These are phyloP conservation scores for Solioccasus polychromus DNA, from an alignment of 768 basidiomycete genomes.

Conservation along the genomic window DNA sequence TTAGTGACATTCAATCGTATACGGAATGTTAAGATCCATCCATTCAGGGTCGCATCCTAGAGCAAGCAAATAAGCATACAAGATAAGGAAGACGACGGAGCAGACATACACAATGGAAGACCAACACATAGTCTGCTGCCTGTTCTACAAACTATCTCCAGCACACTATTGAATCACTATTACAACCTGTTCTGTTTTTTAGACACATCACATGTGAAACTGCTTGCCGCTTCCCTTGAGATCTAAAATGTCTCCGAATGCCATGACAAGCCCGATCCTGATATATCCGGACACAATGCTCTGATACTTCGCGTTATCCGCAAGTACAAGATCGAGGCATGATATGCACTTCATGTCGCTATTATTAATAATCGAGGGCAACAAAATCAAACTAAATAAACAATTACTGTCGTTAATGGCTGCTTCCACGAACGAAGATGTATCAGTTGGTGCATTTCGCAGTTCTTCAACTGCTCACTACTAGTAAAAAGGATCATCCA, in stretches of 20 bases:
- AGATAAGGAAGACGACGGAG: not conserved
- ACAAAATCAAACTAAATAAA: not conserved
- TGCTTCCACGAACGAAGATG: conserved; percentile 34
- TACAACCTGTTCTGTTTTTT: conserved; percentile 37
- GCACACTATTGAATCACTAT: conserved; percentile 26
- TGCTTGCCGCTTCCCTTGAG: not conserved
- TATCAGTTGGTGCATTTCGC: conserved; percentile 36
- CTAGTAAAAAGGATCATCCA: conserved; percentile 18
- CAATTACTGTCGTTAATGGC: conserved; percentile 30
- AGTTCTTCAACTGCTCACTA: conserved; percentile 37
- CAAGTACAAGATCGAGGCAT: not conserved
- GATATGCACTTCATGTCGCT: conserved; percentile 23
- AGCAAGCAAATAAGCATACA: not conserved
- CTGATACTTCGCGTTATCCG: not conserved
- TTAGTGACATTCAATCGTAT: conserved; percentile 28
- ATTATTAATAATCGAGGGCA: no score
- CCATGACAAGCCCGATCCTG: not conserved
- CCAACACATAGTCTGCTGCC: conserved; percentile 49
- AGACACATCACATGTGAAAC: not conserved
- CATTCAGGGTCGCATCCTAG: conserved; percentile 40
- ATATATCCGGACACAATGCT: not conserved
- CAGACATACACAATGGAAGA: conserved; percentile 39
- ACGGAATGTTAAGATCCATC: conserved; percentile 26
- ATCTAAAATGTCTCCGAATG: not conserved
- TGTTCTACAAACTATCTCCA: conserved; percentile 38